A percentile compares a stretch with the other conserved stretches of the same genome.
Conservation (phyloP, 805 yeast species). For the Yamadazyma scolyti region DNA sequence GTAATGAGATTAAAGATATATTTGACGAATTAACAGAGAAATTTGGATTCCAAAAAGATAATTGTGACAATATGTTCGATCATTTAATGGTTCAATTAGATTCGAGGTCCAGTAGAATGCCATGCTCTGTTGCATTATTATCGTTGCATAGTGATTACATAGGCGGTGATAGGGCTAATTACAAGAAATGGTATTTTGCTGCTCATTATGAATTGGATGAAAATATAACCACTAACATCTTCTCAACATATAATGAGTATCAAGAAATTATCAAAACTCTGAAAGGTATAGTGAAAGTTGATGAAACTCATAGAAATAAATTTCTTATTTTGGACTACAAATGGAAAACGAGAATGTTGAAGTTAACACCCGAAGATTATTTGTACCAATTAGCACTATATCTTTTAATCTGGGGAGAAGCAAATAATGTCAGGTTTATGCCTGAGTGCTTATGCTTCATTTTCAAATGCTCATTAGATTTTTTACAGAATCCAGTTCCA, state of each 20-base stretch:
- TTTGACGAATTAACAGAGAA: conserved; percentile 54
- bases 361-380: conserved; percentile 51
- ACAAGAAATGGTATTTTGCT: conserved; percentile 88
- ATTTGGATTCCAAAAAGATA: conserved; percentile 85
- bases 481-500: conserved; percentile 9
- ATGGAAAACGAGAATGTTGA: conserved; percentile 68
- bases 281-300: conserved; percentile 24
- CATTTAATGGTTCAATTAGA: conserved; percentile 78
- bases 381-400: conserved; percentile 63
- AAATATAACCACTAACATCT: conserved; percentile 58
- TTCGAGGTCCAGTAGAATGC: conserved; percentile 79
- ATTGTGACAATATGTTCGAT: conserved; percentile 75
- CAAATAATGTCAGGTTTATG: conserved; percentile 56
- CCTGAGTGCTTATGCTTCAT: conserved; percentile 41
- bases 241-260: conserved; percentile 39
- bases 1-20: conserved; percentile 54
- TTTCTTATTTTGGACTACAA: conserved; percentile 29
- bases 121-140: conserved; percentile 65
- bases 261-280: too few relatives aligned
- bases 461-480: conserved; percentile 24
- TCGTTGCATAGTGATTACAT: conserved; percentile 87
- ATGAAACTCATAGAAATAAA: conserved; percentile 11
- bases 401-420: conserved; percentile 72
- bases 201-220: conserved; percentile 78
- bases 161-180: conserved; percentile 86